Conservation (phyloP, 2,329 filamentous ascomycete genomes). For the Neoascochyta sp. region DNA sequence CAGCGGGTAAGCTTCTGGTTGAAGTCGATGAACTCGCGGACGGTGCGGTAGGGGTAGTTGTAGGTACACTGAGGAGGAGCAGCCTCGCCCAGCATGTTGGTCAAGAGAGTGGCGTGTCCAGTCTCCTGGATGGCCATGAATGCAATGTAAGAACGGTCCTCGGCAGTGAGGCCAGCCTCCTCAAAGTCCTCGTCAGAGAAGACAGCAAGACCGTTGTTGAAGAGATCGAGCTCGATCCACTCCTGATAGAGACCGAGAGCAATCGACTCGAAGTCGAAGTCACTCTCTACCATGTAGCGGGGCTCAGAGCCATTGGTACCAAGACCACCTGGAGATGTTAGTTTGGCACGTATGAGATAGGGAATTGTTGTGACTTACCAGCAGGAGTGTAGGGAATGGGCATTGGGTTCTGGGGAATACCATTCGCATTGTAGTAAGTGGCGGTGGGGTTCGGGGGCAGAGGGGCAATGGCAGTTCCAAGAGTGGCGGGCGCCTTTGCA, state of each 20-base stretch:
- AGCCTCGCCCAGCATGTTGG: conserved; percentile 70
- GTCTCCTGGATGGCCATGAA: conserved; percentile 76
- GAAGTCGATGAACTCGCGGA: conserved; percentile 78
- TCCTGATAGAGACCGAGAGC: conserved; percentile 74
- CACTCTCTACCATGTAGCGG: conserved; percentile 72
- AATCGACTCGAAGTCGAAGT: conserved; percentile 80
- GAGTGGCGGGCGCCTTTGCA: conserved; percentile 52
- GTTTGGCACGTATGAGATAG: too few relatives aligned
- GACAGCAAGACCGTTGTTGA: conserved; percentile 68
- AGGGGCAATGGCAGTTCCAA: conserved; percentile 57
- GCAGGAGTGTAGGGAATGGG: conserved; percentile 69
- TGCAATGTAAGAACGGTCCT: conserved; percentile 67
- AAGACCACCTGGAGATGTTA: too few relatives aligned
- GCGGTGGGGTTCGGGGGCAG: conserved; percentile 58
- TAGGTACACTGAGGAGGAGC: conserved; percentile 74
- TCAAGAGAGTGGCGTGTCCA: conserved; percentile 72
- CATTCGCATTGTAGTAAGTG: conserved; percentile 68
- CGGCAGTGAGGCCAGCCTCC: conserved; percentile 61
- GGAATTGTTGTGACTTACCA: too few relatives aligned
- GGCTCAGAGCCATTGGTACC: conserved; percentile 75
- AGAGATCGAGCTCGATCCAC: conserved; percentile 80
- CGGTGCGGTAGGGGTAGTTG: conserved; percentile 72
- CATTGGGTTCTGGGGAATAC: conserved; percentile 61
- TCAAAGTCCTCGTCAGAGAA: conserved; percentile 69
- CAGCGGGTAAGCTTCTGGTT: conserved; percentile 80